Evolutionary conservation across 2,329 filamentous ascomycete genomes (phyloP), one percentile per base, ranked within the genome.

Genomic region (Myriosclerotinia duriaeana): DNA sequence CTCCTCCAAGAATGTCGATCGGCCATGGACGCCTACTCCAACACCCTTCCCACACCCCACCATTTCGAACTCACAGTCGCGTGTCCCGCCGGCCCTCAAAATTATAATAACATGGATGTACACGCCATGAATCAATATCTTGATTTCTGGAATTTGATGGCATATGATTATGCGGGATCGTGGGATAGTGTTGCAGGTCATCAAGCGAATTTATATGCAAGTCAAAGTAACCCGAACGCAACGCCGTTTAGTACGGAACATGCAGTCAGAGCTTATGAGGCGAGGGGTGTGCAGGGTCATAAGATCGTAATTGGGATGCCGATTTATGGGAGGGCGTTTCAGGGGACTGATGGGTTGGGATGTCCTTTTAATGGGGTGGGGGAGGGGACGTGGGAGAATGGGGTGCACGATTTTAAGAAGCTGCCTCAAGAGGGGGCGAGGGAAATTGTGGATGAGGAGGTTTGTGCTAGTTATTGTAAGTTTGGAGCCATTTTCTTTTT

Each of bases 271-370:
- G 83, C 87, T 72, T 98, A 97, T 79, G 80, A 85, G 20, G 75
- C 79, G 1, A 83, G 84, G 15, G 88, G 89, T 8, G 87, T 97
- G 0, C 75, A 83, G 0, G 76, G 87, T 0, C 75, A 82, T 68
- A 97, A 97, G 79, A 86, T 98, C 64, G 90, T 97, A 3, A 78
- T 97, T 17, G 93, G 94, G 3, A 94, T 97, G 90, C 93, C 94
- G 2, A 81, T 98, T 15, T 98, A 97, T 76, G 94, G 94, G 1
- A 90, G 93, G 46, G 87, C 91, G 0, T 98, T 97, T 76, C 83
- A 87, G 72, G 85, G 87, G 70, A 97, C 94, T 0, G 83, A 89
- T 36, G 93, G 93, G 0, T 84, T 87, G 0, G 94, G 94, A 0
- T 77, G 81, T 42, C 79, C 85, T 0, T 97, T 84, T 78, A 84